A percentile compares a stretch with the other conserved stretches of the same genome.
phyloP scores from a whole-genome alignment of 2,329 filamentous ascomycete species.

The Microdochium paspali region DNA sequence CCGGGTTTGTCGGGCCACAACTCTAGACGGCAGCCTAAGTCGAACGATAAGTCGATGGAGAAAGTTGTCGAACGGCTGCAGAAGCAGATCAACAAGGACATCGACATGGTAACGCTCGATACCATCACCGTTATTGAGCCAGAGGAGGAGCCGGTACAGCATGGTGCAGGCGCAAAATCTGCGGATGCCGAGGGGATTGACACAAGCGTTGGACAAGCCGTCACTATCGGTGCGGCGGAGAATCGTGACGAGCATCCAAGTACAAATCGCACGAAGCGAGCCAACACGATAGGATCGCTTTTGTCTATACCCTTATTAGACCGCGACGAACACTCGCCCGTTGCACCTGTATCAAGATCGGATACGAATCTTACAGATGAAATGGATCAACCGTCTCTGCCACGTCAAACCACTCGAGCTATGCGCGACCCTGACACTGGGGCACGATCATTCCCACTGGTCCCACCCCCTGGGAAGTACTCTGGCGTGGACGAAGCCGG shows the following conservation, averaged over 20 bases:
- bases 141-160: constrained; percentile 13
- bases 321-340: neutral
- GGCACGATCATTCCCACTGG: constrained; percentile 14
- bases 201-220: neutral
- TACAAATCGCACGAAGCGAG: neutral
- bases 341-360: neutral
- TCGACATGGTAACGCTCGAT: constrained; percentile 40
- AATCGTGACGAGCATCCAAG: neutral
- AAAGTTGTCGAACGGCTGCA: constrained; percentile 31
- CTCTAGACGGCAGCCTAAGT: constrained; percentile 20
- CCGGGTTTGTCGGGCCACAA: neutral
- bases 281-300: neutral
- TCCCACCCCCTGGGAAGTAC: constrained; percentile 5
- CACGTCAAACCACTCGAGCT: constrained; percentile 7
- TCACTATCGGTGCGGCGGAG: neutral
- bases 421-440: constrained; percentile 12
- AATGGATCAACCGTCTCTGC: constrained; percentile 6
- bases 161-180: neutral
- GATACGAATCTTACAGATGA: constrained; percentile 2
- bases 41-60: constrained; percentile 24
- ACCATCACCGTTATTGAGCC: constrained; percentile 34
- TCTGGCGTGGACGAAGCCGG: constrained; percentile 2
- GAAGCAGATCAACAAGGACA: constrained; percentile 34
- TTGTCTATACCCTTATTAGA: neutral
- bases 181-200: neutral